Evolutionary conservation across 768 basidiomycete genomes (phyloP), one percentile per base, ranked within the genome.

Genomic region (Naganishia onofrii): DNA sequence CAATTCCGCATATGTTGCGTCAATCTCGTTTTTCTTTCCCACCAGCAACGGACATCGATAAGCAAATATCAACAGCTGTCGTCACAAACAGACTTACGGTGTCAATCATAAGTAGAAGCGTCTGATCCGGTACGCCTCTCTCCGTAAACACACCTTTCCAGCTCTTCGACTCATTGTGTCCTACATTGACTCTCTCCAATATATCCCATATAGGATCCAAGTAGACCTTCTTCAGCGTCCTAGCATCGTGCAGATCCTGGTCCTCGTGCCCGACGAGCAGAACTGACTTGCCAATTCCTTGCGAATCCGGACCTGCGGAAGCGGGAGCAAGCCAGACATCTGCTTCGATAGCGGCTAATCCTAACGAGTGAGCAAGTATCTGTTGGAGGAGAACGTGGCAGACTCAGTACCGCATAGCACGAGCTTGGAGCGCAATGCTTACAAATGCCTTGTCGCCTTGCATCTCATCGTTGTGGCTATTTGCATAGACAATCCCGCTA

Each of bases 391-490:
- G 3, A 31, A n/a, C 17, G 55, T 6, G n/a, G 15, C 38, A 29
- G 68, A 42, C 44, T 13, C 44, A 26, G 51, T 0, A 42, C 46
- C 31, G 36, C 17, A 28, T 1, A n/a, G 26, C 56, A 26, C n/a
- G 36, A 21, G 48, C 23, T 51, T 7, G n/a, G 55, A 36, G 34
- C 4, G 36, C 44, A 31, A 53, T 19, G 71, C 76, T 67, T 32
- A 77, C 76, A 12, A 75, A 65, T n/a, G 74, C 70, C 36, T 72
- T 28, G 3, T 31, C n/a, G 15, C 73, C 73, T n/a, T 77, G 76
- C 74, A 74, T 73, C 60, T 77, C 76, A 56, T 77, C 76, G 64
- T 77, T 77, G 67, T 77, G 76, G 55, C 76, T 77, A n/a, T 58
- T 69, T 8, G 71, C 74, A 51, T 52, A 66, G 9, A 71, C 68